Percentiles rank a stretch among this genome's conserved stretches.
Conservation (phyloP, 1,284 basidiomycete genomes). For the Pseudomicrostroma phylloplanum region DNA sequence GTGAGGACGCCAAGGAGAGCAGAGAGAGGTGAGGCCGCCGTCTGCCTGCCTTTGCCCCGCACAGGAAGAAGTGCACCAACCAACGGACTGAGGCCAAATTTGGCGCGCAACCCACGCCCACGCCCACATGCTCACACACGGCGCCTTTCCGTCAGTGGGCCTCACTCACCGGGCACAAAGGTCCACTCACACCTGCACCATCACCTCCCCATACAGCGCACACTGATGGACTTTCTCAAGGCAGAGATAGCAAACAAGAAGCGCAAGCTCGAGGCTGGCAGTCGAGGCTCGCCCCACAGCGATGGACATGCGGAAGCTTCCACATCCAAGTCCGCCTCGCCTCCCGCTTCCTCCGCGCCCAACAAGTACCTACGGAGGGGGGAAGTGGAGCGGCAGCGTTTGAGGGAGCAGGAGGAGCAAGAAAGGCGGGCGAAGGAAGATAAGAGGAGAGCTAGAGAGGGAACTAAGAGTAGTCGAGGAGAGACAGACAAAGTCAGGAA, state of each 20-base stretch:
- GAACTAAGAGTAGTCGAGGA: not conserved
- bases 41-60: too few relatives aligned
- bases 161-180: not conserved
- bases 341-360: slow-evolving; percentile 9
- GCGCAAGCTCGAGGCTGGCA: slow-evolving; percentile 61
- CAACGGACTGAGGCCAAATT: too few relatives aligned
- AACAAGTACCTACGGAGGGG: slow-evolving; percentile 40
- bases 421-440: slow-evolving; percentile 10
- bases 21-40: too few relatives aligned
- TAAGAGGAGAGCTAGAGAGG: slow-evolving; percentile 3
- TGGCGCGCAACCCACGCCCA: too few relatives aligned
- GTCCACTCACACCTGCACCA: not conserved
- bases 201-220: not conserved
- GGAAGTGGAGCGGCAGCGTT: slow-evolving; percentile 30
- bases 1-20: too few relatives aligned
- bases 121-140: too few relatives aligned
- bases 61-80: too few relatives aligned
- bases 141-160: too few relatives aligned
- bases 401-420: slow-evolving; percentile 15
- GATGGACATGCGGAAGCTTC: slow-evolving; percentile 2
- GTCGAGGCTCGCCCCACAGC: slow-evolving; percentile 20
- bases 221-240: slow-evolving; percentile 72
- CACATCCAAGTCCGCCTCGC: slow-evolving; percentile 9
- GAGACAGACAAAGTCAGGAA: not conserved
- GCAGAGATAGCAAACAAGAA: slow-evolving; percentile 75